Evolutionary conservation across 306 rosid species (phyloP).

Genomic region (Clitoria ternatea): DNA sequence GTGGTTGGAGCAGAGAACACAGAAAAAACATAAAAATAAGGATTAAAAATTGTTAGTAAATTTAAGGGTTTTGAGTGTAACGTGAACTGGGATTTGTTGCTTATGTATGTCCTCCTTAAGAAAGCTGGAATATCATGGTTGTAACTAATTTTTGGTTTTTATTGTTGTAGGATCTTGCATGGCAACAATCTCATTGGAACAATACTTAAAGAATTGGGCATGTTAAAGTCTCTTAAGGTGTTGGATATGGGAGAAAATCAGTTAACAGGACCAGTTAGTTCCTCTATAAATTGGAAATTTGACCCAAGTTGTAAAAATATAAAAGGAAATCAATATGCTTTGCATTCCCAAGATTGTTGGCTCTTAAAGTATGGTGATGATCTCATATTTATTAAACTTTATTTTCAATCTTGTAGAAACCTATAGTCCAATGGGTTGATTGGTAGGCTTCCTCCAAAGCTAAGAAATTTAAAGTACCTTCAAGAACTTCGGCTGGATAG

Average conservation of each 20-base stretch:
- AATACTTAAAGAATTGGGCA: constrained; percentile 76
- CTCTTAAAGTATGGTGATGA: not conserved
- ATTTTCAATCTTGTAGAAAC: constrained; percentile 55
- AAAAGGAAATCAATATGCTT: constrained; percentile 19
- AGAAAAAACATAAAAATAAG: too few relatives aligned
- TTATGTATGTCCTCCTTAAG: too few relatives aligned
- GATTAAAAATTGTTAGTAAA: too few relatives aligned
- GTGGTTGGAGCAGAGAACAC: too few relatives aligned
- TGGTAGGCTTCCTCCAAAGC: constrained; percentile 64
- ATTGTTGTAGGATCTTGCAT: constrained; percentile 62
- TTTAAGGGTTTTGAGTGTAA: too few relatives aligned
- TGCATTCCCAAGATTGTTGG: not conserved
- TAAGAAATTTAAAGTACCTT: constrained; percentile 70
- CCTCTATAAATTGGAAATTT: constrained; percentile 77
- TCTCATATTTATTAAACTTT: constrained; percentile 9
- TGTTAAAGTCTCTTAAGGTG: constrained; percentile 60
- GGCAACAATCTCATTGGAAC: constrained; percentile 80
- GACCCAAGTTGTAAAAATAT: constrained; percentile 66
- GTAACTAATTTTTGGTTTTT: constrained; percentile 17
- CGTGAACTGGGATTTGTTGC: too few relatives aligned
- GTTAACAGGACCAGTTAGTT: constrained; percentile 78
- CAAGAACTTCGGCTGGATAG: constrained; percentile 78
- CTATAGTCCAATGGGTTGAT: constrained; percentile 81
- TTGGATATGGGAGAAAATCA: constrained; percentile 87
- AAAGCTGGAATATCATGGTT: constrained; percentile 18